phyloP scores from a whole-genome alignment of 2,329 filamentous ascomycete species.

The Trichoderma sp. region DNA sequence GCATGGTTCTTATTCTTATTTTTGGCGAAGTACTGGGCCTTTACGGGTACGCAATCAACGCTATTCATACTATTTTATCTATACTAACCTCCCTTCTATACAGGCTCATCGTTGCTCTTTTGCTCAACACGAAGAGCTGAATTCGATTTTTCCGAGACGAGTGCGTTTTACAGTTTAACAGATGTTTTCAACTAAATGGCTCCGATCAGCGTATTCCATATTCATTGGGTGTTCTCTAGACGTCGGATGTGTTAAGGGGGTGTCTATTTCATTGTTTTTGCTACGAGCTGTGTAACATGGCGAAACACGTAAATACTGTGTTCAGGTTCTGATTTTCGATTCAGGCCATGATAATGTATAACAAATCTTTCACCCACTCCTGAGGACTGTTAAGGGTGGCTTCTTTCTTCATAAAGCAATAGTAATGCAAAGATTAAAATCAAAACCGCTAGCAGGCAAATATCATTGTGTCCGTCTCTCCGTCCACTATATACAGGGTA shows the following conservation, averaged over 20 bases:
- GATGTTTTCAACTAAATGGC: slow-evolving; percentile 8
- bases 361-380: background rate
- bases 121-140: slow-evolving; percentile 85
- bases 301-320: background rate
- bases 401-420: background rate
- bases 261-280: slow-evolving; percentile 37
- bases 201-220: slow-evolving; percentile 8
- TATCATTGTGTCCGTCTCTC: background rate
- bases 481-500: background rate
- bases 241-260: slow-evolving; percentile 41
- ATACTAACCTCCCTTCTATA: slow-evolving; percentile 7
- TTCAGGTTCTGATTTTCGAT: background rate
- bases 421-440: background rate
- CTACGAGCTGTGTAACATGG: slow-evolving; percentile 26
- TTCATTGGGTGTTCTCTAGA: background rate
- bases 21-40: slow-evolving; percentile 97
- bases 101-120: slow-evolving; percentile 88
- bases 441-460: background rate
- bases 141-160: slow-evolving; percentile 43
- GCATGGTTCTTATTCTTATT: slow-evolving; percentile 98
- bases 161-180: background rate
- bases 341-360: background rate
- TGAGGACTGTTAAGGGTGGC: background rate
- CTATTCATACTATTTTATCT: too few species aligned
- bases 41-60: slow-evolving; percentile 72